Evolutionary conservation across 345 rosid genomes (phyloP).

Genomic region (Trapa bicornis): DNA sequence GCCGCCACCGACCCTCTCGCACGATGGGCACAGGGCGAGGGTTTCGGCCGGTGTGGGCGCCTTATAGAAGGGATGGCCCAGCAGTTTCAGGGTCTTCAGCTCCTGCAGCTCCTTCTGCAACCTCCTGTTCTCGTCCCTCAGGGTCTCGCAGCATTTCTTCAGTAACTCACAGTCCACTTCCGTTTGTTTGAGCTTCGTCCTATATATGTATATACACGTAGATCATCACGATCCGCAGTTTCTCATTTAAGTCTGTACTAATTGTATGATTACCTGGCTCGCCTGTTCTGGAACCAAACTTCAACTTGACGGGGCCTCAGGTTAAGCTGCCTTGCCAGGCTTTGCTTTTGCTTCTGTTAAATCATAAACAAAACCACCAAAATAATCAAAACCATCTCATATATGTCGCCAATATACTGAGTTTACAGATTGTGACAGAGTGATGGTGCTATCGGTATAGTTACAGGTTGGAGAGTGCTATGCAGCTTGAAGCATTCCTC

Average conservation of each 20-base stretch:
- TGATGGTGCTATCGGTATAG: not conserved
- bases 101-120: constrained; percentile 82
- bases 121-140: constrained; percentile 86
- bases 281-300: constrained; percentile 97
- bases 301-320: constrained; percentile 93
- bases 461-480: constrained; percentile 89
- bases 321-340: constrained; percentile 76
- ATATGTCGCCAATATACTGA: not conserved
- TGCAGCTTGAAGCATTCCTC: constrained; percentile 94
- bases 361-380: not conserved
- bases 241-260: too few species aligned
- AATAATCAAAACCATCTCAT: not conserved
- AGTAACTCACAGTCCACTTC: constrained; percentile 86
- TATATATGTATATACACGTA: constrained; percentile 9
- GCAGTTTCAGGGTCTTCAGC: constrained; percentile 40
- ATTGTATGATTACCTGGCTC: constrained; percentile 59
- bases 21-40: constrained; percentile 64
- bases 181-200: constrained; percentile 97
- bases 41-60: constrained; percentile 74
- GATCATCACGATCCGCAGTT: too few species aligned
- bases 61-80: constrained; percentile 41
- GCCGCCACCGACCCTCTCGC: constrained; percentile 47
- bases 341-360: constrained; percentile 76
- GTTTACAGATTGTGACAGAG: not conserved
- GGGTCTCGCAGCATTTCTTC: constrained; percentile 82